Evolutionary conservation across 2,329 filamentous ascomycete species (phyloP).

Genomic region (Fusarium compactum): DNA sequence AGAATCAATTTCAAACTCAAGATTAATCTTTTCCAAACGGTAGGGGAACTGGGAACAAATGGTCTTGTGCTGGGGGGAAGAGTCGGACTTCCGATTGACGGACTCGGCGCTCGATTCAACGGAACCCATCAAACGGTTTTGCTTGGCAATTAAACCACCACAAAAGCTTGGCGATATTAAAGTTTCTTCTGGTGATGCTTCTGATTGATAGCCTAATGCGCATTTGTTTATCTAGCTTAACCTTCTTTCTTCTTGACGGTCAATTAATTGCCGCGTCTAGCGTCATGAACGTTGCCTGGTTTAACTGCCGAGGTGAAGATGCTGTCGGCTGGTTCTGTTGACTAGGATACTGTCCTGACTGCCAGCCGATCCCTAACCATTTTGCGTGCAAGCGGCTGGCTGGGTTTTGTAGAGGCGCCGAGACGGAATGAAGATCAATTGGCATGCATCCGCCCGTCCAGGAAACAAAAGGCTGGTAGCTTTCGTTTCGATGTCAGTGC

Average conservation of each 20-base stretch:
- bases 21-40: constrained; percentile 3
- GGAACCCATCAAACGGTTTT: neutral
- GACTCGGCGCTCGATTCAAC: constrained; percentile 3
- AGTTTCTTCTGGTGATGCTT: constrained; percentile 3
- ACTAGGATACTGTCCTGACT: neutral
- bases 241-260: neutral
- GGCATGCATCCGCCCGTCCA: neutral
- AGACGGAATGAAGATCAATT: neutral
- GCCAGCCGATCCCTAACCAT: neutral
- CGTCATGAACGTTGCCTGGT: neutral
- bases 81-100: constrained; percentile 22
- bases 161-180: constrained; percentile 23
- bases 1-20: neutral
- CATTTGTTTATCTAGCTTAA: constrained; percentile 3
- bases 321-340: neutral
- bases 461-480: neutral
- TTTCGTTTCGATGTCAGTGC: neutral
- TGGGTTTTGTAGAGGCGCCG: neutral
- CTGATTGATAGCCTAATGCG: neutral
- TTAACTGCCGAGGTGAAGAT: neutral
- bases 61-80: neutral
- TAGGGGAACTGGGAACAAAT: neutral
- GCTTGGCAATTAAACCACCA: constrained; percentile 2
- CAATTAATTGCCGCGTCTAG: constrained; percentile 2
- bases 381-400: neutral